Percentiles rank a stretch among this genome's conserved stretches.
These are phyloP conservation scores for Cryptosporidium bovis DNA, from an alignment of 169 alveolate species.

Conservation along the genomic window DNA sequence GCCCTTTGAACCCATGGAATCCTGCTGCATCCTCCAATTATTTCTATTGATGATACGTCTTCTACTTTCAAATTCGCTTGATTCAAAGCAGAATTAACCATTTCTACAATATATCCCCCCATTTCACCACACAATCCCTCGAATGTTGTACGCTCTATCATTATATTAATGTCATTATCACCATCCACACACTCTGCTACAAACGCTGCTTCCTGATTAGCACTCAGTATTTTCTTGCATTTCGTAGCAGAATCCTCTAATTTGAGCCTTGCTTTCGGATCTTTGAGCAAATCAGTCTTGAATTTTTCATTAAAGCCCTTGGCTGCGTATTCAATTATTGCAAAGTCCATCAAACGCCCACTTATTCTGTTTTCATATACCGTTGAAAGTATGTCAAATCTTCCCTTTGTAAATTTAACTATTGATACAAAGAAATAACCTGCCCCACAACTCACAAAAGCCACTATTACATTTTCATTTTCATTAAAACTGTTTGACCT, in stretches of 20 bases:
- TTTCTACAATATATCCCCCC: slow-evolving; percentile 80
- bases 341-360: slow-evolving; percentile 94
- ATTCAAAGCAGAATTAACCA: slow-evolving; percentile 80
- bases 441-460: slow-evolving; percentile 94
- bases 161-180: slow-evolving; percentile 90
- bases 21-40: slow-evolving; percentile 97
- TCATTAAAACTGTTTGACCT: slow-evolving; percentile 92
- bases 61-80: slow-evolving; percentile 81
- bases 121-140: slow-evolving; percentile 88
- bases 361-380: slow-evolving; percentile 94
- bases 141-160: slow-evolving; percentile 89
- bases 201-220: slow-evolving; percentile 92
- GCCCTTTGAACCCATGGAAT: slow-evolving; percentile 93
- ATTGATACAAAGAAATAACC: slow-evolving; percentile 91
- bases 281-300: slow-evolving; percentile 89
- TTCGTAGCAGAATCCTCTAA: slow-evolving; percentile 94
- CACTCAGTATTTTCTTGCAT: slow-evolving; percentile 95
- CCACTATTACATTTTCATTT: slow-evolving; percentile 91
- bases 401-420: slow-evolving; percentile 90
- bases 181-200: slow-evolving; percentile 94
- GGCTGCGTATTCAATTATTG: slow-evolving; percentile 89
- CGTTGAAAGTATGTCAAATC: slow-evolving; percentile 90
- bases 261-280: slow-evolving; percentile 91
- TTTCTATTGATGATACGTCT: slow-evolving; percentile 91
- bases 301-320: slow-evolving; percentile 87